These are phyloP conservation scores for Sesbania bispinosa DNA, from an alignment of 306 rosid genomes.

Conservation along the genomic window DNA sequence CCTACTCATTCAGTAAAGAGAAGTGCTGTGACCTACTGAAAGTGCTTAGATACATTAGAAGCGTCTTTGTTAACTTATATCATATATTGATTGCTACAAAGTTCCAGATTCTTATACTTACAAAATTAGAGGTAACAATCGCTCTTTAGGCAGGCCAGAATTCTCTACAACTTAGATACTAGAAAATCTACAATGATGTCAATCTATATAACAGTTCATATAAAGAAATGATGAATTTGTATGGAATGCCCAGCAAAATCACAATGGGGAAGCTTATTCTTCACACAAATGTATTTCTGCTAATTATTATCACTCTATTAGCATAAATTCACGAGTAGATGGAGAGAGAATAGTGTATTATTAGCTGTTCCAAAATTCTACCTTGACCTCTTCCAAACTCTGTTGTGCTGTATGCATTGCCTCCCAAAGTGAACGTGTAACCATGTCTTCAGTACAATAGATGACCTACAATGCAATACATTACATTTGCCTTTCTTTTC, in stretches of 20 bases:
- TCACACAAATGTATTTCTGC: not conserved
- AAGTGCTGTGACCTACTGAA: too few relatives aligned
- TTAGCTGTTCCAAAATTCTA: slow-evolving; percentile 25
- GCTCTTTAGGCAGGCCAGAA: not conserved
- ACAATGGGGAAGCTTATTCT: slow-evolving; percentile 4
- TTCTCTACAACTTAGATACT: not conserved
- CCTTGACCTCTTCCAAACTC: slow-evolving; percentile 61
- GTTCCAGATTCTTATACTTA: slow-evolving; percentile 7
- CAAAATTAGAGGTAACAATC: not conserved
- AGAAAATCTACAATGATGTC: not conserved
- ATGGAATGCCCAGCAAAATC: not conserved
- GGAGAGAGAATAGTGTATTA: not conserved
- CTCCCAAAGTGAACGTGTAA: slow-evolving; percentile 70
- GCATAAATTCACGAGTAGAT: slow-evolving; percentile 5
- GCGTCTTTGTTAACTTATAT: not conserved
- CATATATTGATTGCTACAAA: not conserved
- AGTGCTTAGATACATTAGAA: not conserved
- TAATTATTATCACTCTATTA: not conserved
- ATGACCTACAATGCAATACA: slow-evolving; percentile 45
- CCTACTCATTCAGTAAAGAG: not conserved
- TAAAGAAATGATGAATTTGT: not conserved
- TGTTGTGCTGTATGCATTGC: slow-evolving; percentile 70
- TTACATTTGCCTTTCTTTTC: not conserved
- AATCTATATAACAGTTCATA: too few relatives aligned
- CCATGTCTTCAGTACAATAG: slow-evolving; percentile 81